Percentiles rank a stretch among this genome's conserved stretches.
Evolutionary conservation across 2,329 filamentous ascomycete species (phyloP).

Genomic region (Coniochaeta hoffmannii): DNA sequence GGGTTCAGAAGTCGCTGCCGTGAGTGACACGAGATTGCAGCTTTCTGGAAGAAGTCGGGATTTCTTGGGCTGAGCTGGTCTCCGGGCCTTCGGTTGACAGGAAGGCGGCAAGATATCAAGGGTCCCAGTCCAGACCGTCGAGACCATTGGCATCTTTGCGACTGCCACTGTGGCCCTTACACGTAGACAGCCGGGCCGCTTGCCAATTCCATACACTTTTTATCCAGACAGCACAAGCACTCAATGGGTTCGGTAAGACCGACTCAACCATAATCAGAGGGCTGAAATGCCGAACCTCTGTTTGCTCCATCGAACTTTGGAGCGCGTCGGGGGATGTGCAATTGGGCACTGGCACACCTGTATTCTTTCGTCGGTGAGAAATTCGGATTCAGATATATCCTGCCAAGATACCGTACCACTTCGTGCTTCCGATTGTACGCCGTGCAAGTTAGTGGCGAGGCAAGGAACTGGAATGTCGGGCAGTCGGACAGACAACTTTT

Average conservation of each 20-base stretch:
- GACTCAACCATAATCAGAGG: not conserved
- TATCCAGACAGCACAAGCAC: not conserved
- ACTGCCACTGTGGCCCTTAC: no score
- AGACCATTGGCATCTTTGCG: not conserved
- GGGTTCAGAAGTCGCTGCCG: not conserved
- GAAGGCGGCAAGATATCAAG: constrained; percentile 1
- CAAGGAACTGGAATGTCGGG: not conserved
- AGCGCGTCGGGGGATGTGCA: not conserved
- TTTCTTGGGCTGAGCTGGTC: not conserved
- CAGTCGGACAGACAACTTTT: not conserved
- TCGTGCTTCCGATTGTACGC: not conserved
- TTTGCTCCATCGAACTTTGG: not conserved
- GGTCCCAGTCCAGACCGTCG: not conserved
- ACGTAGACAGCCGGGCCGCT: not conserved
- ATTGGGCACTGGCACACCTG: not conserved
- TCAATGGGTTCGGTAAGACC: not conserved
- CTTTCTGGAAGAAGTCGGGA: not conserved
- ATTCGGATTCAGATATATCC: no score
- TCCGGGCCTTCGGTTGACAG: not conserved
- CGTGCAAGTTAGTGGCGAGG: not conserved
- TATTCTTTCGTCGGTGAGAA: not conserved
- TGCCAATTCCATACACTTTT: not conserved
- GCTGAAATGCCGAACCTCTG: not conserved
- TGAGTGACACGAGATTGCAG: not conserved
- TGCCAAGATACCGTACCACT: no score